Percentiles rank a stretch among this genome's conserved stretches.
Evolutionary conservation across 2,329 filamentous ascomycete genomes (phyloP).

Genomic region (Ophiostoma piceae): DNA sequence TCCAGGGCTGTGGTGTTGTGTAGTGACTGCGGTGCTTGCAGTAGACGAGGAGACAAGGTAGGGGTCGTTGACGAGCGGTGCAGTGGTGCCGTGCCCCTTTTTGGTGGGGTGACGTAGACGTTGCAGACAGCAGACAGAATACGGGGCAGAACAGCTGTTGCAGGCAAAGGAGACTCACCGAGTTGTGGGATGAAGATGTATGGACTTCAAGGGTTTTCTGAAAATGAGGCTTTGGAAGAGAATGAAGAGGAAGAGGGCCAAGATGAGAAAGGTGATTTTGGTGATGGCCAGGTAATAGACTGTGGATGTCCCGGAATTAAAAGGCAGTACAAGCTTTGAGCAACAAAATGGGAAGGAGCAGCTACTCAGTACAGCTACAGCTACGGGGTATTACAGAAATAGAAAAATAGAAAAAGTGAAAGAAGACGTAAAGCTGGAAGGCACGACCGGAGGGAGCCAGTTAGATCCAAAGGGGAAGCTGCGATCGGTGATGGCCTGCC

Average conservation of each 20-base stretch:
- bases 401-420: not conserved
- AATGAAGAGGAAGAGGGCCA: not conserved
- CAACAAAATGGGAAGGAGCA: not conserved
- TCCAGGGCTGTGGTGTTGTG: not conserved
- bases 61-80: not conserved
- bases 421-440: not conserved
- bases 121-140: constrained; percentile 8
- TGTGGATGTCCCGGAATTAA: not conserved
- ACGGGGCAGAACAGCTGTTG: constrained; percentile 4
- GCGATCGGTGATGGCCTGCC: not conserved
- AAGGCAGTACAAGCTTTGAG: not conserved
- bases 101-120: constrained; percentile 22
- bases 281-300: not conserved
- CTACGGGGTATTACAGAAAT: not conserved
- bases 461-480: not conserved
- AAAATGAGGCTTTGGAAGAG: not conserved
- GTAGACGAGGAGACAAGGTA: not conserved
- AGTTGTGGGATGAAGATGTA: not conserved
- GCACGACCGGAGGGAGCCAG: not conserved
- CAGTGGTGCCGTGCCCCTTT: constrained; percentile 17
- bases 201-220: not conserved
- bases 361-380: not conserved
- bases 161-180: not conserved
- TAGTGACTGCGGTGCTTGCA: not conserved
- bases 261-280: not conserved